Conservation (phyloP, 257 asterid species). For the Solanum infundibuliforme region DNA sequence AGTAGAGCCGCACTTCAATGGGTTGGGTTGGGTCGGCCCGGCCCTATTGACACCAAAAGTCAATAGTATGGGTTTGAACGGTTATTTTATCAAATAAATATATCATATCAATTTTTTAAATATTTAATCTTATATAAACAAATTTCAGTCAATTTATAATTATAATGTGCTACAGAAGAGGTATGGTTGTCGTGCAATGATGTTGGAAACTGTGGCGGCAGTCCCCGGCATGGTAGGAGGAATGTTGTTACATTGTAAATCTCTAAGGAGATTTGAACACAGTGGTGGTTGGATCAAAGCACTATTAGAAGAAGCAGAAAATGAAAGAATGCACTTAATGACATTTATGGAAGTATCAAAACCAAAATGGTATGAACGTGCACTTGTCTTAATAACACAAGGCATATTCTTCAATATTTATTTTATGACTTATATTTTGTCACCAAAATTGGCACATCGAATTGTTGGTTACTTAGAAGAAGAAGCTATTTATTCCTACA, state of each 20-base stretch:
- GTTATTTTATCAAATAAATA: background rate
- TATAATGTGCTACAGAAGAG: slow-evolving; percentile 24
- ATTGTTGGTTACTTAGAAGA: slow-evolving; percentile 66
- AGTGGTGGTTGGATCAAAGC: slow-evolving; percentile 69
- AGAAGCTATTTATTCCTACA: slow-evolving; percentile 57
- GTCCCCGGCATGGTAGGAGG: slow-evolving; percentile 75
- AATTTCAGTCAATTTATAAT: background rate
- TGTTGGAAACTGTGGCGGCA: slow-evolving; percentile 62
- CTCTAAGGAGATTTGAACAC: slow-evolving; percentile 44
- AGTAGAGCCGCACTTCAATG: background rate
- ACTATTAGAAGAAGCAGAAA: slow-evolving; percentile 56
- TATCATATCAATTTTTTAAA: background rate
- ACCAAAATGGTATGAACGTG: slow-evolving; percentile 59
- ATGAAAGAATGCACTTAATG: slow-evolving; percentile 71
- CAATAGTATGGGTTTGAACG: background rate
- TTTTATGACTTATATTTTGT: slow-evolving; percentile 34
- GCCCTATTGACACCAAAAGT: background rate
- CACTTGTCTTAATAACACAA: slow-evolving; percentile 48
- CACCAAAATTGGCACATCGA: slow-evolving; percentile 63
- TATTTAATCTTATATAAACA: background rate
- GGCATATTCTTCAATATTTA: slow-evolving; percentile 66
- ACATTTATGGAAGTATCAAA: slow-evolving; percentile 59
- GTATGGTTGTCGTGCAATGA: slow-evolving; percentile 67
- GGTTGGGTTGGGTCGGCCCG: background rate
- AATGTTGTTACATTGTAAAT: slow-evolving; percentile 48